Base-by-base conservation (phyloP, 2,329 filamentous ascomycete species). In the Fragosphaeria purpurea region DNA sequence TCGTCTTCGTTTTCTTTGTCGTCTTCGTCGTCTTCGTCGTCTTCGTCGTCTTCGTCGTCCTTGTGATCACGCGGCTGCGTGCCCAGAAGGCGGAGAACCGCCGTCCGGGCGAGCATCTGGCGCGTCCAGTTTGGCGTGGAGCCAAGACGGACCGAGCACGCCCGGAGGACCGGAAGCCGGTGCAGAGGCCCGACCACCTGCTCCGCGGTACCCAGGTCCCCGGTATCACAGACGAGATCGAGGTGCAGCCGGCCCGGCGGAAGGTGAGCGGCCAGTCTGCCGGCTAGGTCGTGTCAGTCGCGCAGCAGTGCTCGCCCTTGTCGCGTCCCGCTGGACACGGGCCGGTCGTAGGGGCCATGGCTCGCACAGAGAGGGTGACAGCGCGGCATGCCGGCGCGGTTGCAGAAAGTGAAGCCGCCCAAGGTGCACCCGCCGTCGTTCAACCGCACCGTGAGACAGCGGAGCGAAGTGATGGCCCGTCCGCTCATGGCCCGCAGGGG, bases 151-250 rank as follows among this genome's bases (percentile, higher is more conserved):
- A 48, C 8, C 13, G 46, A 42, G 33, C 46, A 48, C 4, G 10
- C 40, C 31, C 22, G 8, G 8, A 48, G 39, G 13, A 10, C 39
- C 3, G 46, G 33, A 7, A 43, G 33, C 4, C 6, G 11, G 4
- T 8, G 22, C n/a, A 38, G 32, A 10, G 32, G 34, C 7, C 11
- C 13, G 6, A 39, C 13, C 4, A 48, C 30, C 10, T 48, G 40
- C 4, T 43, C 8, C 9, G 46, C 46, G 3, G 46, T 48, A 7
- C 12, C 1, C 9, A 5, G 13, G 12, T 48, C 40, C 13, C 34
- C 30, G n/a, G 46, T 48, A 32, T 48, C 46, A 34, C 46, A 48
- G 2, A 48, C 40, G 42, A 48, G 38, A 12, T 42, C 40, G n/a
- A 48, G 40, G 37, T 13, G 40, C 33, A 48, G 46, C 46, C 32